These are phyloP conservation scores for Colletotrichum sansevieriae DNA, from an alignment of 2,329 filamentous ascomycete species.

Conservation along the genomic window DNA sequence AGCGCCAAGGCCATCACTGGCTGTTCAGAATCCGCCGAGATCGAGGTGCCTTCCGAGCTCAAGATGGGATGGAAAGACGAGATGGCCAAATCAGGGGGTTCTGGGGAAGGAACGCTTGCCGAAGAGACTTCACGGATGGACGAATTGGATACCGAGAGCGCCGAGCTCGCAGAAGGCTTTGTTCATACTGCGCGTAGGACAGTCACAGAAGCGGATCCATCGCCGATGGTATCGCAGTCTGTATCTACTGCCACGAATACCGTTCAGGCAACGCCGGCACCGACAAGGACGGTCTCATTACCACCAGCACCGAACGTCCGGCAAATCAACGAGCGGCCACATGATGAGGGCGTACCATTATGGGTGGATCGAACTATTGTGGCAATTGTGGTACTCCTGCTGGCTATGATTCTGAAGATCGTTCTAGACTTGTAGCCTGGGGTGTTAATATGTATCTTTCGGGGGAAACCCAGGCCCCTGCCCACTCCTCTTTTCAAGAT, in stretches of 20 bases:
- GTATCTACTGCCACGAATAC: constrained; percentile 27
- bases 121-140: constrained; percentile 23
- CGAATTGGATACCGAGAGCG: constrained; percentile 57
- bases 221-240: background rate
- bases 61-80: constrained; percentile 81
- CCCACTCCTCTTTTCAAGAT: no score
- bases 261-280: constrained; percentile 46
- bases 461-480: no score
- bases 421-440: constrained; percentile 49
- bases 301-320: constrained; percentile 41
- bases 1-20: constrained; percentile 57
- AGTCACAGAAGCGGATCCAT: background rate
- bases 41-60: constrained; percentile 67
- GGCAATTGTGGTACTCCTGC: constrained; percentile 76
- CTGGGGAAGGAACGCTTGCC: background rate
- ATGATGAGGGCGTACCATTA: constrained; percentile 68
- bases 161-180: constrained; percentile 69
- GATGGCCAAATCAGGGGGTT: constrained; percentile 59
- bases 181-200: constrained; percentile 60
- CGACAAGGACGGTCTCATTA: constrained; percentile 48
- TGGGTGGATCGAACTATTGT: constrained; percentile 89
- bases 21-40: constrained; percentile 54
- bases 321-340: constrained; percentile 27
- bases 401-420: constrained; percentile 76
- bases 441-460: no score